Base-by-base conservation (phyloP, 371 early-diverging fungal species). In the Circinella umbellata region DNA sequence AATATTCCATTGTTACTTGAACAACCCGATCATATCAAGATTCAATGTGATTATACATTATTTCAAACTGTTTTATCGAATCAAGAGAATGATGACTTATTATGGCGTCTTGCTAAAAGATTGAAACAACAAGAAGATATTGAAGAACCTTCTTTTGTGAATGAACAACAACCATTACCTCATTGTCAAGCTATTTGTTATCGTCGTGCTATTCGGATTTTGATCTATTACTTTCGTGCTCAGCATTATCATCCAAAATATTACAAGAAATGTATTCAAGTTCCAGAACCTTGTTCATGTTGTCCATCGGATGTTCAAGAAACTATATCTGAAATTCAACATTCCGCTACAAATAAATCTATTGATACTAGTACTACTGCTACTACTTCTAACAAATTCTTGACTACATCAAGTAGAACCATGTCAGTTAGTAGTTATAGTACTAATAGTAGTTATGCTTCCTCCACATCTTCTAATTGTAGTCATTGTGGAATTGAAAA, bases 401-500 rank as follows among this genome's bases (percentile, higher is more conserved):
- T 27, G 65, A 64, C n/a, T 4, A 18, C 46, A 38, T 46, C 63
- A 0, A 47, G 36, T 34, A 39, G 68, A 62, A 37, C 59, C 6
- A 49, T 62, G 61, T 59, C 63, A 13, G 54, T 54, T 10, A 51
- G 47, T 48, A 42, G 69, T 47, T 64, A 37, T 42, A 27, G 42
- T 17, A 57, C 51, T 13, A 53, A 37, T 48, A 47, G 64, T 36
- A 60, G 70, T 37, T 18, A 48, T 27, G 48, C 54, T 18, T 49
- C 55, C 4, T 61, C 60, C 4, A 65, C 48, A 36, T 47, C 62
- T 11, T 73, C 63, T 47, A 20, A 59, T 20, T 71, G 73, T 37
- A 61, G 65, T 51, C 62, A 66, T 18, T 75, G 75, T 54, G 64
- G 67, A 18, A 51, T 66, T 7, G 71, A 75, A 61, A 68, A 69